Conservation (phyloP, 192 early-diverging fungal genomes). For the Mortierella alpina region DNA sequence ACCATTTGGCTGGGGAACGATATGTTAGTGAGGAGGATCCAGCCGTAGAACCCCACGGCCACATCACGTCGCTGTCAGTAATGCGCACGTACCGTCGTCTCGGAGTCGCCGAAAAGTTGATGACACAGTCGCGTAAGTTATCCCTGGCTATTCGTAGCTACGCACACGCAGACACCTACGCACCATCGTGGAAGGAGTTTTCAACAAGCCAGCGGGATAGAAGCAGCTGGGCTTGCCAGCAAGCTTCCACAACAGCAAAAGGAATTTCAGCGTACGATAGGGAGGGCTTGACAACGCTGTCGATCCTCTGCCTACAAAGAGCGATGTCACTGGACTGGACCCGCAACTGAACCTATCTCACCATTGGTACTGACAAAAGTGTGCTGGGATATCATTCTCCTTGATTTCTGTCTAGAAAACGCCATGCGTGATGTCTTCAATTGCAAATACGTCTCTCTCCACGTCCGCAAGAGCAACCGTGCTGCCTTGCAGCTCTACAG, state of each 20-base stretch:
- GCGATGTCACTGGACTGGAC: no score
- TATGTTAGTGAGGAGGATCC: slow-evolving; percentile 88
- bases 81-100: slow-evolving; percentile 96
- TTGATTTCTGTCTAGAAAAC: slow-evolving; percentile 41
- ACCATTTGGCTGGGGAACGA: slow-evolving; percentile 4
- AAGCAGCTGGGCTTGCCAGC: slow-evolving; percentile 15
- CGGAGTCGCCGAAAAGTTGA: slow-evolving; percentile 97
- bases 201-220: slow-evolving; percentile 23
- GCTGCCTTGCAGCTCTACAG: slow-evolving; percentile 94
- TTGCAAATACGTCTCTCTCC: slow-evolving; percentile 90
- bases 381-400: background rate
- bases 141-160: background rate
- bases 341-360: background rate
- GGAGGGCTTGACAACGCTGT: no score
- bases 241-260: slow-evolving; percentile 16
- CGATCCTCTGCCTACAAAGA: no score
- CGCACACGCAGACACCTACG: background rate
- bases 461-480: slow-evolving; percentile 93
- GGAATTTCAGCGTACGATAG: background rate
- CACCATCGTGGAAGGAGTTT: slow-evolving; percentile 19
- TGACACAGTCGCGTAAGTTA: slow-evolving; percentile 87
- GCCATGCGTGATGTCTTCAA: slow-evolving; percentile 91
- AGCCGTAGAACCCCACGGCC: slow-evolving; percentile 80
- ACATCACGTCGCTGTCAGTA: slow-evolving; percentile 97
- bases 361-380: background rate